Evolutionary conservation across 768 basidiomycete genomes (phyloP), one percentile per base, ranked within the genome.

Genomic region (Boletus coccyginus): DNA sequence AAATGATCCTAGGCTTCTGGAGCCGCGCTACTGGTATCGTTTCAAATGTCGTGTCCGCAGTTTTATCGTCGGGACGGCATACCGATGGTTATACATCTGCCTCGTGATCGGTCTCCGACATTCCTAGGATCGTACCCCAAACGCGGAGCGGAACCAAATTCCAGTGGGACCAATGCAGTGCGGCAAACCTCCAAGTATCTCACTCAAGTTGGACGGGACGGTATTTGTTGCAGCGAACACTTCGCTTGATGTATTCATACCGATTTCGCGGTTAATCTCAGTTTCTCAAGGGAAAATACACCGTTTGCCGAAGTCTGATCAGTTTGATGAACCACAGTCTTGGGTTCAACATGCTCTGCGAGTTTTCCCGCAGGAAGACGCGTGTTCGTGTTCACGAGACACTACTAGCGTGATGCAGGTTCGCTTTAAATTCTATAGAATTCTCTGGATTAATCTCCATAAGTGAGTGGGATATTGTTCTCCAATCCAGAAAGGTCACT

Each of bases 401-500:
- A 35, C 57, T 60, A 55, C 50, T 19, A 36, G 62, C 29, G 19
- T 35, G 36, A 55, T 40, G 51, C 40, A 55, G 53, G 38, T 33
- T 32, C 66, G 31, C 21, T 42, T 44, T 27, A 27, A 27, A 27
- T 49, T 55, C 27, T 54, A 56, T 43, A 42, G 39, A 50, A 41
- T 53, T 36, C 43, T 24, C 35, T 53, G 48, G 57, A 63, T 63
- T 55, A 59, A 61, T 62, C 35, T 57, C 53, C 40, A 52, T 33
- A 49, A 36, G 57, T 19, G 53, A 55, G 52, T 42, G 56, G 40
- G 55, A 21, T 21, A 21, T 21, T 47, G 59, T 62, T 72, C 46
- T 61, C 56, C 42, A 57, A 60, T 57, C 55, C 52, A 48, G 48
- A 62, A 69, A 70, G 66, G 62, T 71, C 72, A 69, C 70, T 70